These are phyloP conservation scores for Cucumis sativus DNA, from an alignment of 306 rosid genomes.

Conservation along the genomic window Cucumber_9930_V3 NC_026659.2:25970501-25971000, in stretches of 20 bases:
- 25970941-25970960: too few species aligned
- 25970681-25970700: neutral
- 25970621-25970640: neutral
- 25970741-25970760: neutral
- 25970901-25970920: neutral
- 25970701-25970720: neutral
- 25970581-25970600: neutral
- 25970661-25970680: neutral
- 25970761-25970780: neutral
- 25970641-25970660: neutral
- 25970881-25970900: neutral
- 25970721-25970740: neutral
- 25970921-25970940: conserved; percentile 7
- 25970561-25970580: neutral
- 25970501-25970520: too few species aligned
- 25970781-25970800: too few species aligned
- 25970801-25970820: neutral
- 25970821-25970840: neutral
- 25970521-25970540: too few species aligned
- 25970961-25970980: neutral
- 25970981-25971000: neutral
- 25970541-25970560: too few species aligned
- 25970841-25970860: neutral
- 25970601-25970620: neutral
- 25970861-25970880: neutral